Conservation (phyloP, 352 stramenopile genomes). For the Phytophthora pistaciae region DNA sequence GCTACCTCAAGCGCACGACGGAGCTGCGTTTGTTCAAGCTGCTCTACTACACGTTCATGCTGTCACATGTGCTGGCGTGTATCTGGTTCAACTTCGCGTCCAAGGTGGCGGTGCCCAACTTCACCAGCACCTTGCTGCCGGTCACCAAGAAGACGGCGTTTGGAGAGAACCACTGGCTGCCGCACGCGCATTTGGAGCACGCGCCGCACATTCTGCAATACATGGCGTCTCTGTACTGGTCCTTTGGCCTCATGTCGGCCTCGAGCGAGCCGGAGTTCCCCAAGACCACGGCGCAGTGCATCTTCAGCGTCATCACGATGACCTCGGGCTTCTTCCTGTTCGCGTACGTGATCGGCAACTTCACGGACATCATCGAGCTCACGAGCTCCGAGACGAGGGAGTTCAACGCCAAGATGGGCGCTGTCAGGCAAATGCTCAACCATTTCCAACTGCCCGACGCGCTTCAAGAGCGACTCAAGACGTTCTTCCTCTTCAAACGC, state of each 20-base stretch:
- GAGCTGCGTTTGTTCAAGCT: slow-evolving; percentile 76
- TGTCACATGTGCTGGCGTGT: slow-evolving; percentile 64
- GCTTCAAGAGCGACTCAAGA: slow-evolving; percentile 62
- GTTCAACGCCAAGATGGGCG: slow-evolving; percentile 66
- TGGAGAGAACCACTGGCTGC: slow-evolving; percentile 46
- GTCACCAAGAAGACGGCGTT: slow-evolving; percentile 22
- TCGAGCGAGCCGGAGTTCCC: slow-evolving; percentile 62
- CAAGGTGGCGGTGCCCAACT: slow-evolving; percentile 37
- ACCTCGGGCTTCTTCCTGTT: slow-evolving; percentile 75
- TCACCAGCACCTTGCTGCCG: slow-evolving; percentile 6
- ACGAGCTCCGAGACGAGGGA: slow-evolving; percentile 66
- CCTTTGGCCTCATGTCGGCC: slow-evolving; percentile 66
- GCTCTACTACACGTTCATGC: slow-evolving; percentile 77
- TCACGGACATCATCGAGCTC: slow-evolving; percentile 67
- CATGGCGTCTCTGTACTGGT: slow-evolving; percentile 68
- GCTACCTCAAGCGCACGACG: slow-evolving; percentile 65
- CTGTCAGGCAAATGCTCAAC: slow-evolving; percentile 57
- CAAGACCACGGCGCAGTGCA: slow-evolving; percentile 54
- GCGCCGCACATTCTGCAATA: slow-evolving; percentile 48
- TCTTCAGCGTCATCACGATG: slow-evolving; percentile 68
- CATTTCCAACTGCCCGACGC: slow-evolving; percentile 58
- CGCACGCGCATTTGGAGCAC: slow-evolving; percentile 35
- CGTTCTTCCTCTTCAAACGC: slow-evolving; percentile 71
- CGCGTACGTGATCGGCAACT: slow-evolving; percentile 76
- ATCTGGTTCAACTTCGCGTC: slow-evolving; percentile 76